Percentiles rank a stretch among this genome's conserved stretches.
phyloP scores from a whole-genome alignment of 2,329 filamentous ascomycete genomes.

The Colletotrichum sublineola region DNA sequence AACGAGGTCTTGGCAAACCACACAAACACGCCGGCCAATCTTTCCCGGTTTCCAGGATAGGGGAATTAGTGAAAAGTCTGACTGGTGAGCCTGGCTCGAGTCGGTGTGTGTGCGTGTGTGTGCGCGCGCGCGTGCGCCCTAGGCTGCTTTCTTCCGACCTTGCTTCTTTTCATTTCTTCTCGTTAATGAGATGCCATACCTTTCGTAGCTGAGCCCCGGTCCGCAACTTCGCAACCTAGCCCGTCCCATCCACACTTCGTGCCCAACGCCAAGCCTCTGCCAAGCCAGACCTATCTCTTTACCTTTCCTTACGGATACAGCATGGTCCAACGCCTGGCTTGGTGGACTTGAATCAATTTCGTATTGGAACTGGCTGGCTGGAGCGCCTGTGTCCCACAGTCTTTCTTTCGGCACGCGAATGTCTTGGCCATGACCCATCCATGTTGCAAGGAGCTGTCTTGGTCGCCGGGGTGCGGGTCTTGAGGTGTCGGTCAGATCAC shows the following conservation, averaged over 20 bases:
- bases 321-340: background rate
- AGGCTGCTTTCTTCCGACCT: conserved; percentile 23
- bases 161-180: conserved; percentile 40
- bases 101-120: conserved; percentile 24
- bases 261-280: conserved; percentile 34
- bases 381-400: conserved; percentile 21
- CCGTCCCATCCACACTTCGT: conserved; percentile 40
- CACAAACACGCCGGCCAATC: conserved; percentile 26
- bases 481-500: conserved; percentile 16
- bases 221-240: conserved; percentile 16
- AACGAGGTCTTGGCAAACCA: conserved; percentile 35
- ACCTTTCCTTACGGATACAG: conserved; percentile 15
- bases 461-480: conserved; percentile 18
- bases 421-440: conserved; percentile 35
- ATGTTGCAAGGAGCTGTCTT: conserved; percentile 37
- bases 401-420: conserved; percentile 35
- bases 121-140: background rate
- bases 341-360: background rate
- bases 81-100: conserved; percentile 14
- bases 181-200: conserved; percentile 30
- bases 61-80: conserved; percentile 16
- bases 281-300: conserved; percentile 32
- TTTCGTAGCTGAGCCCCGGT: conserved; percentile 21
- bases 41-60: conserved; percentile 8
- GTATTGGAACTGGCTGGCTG: conserved; percentile 18